Evolutionary conservation across 192 early-diverging fungal genomes (phyloP), one percentile per base, ranked within the genome.

Genomic region (Coemansia sp.): DNA sequence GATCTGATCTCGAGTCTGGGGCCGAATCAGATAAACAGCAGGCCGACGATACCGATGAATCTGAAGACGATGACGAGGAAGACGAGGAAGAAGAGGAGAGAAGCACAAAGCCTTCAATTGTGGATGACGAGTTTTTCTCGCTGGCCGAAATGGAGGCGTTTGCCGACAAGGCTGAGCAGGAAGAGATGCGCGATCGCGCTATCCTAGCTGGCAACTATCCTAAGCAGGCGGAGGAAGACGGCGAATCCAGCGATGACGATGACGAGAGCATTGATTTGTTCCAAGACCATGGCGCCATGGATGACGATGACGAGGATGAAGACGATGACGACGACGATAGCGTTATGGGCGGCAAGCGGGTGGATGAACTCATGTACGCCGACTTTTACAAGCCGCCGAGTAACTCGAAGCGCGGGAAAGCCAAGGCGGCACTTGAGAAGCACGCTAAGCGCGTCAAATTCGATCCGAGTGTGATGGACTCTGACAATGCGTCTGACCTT

Each of bases 81-180:
- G 73, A 82, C 27, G 66, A 76, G 37, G 65, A 63, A 57, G 64
- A 73, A 21, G 59, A 35, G 32, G 32, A 56, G 10, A 22, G 19
- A 25, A 54, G 24, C 5, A 14, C 57, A 11, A 82, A 83, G 65
- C 67, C 54, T 2, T 89, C 90, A 23, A 86, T 88, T 52, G 76
- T 98, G 0, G 94, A 96, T 67, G 95, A 98, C 75, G 89, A 95
- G 15, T 97, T 97, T 68, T 98, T 98, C 70, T 87, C 85, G n/a
- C 69, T 92, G n/a, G 84, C 83, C 10, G 91, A 96, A 60, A 85
- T 97, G 84, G 91, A 93, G 27, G 73, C 82, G 64, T 97, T 97
- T 84, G 94, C 93, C 15, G 89, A 93, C 57, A 89, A 94, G 65
- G 73, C 83, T 17, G 84, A 84, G 39, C 65, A 84, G 17, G 73